Conservation (phyloP, 495 filamentous ascomycete genomes). For the Podospora australis region DNA sequence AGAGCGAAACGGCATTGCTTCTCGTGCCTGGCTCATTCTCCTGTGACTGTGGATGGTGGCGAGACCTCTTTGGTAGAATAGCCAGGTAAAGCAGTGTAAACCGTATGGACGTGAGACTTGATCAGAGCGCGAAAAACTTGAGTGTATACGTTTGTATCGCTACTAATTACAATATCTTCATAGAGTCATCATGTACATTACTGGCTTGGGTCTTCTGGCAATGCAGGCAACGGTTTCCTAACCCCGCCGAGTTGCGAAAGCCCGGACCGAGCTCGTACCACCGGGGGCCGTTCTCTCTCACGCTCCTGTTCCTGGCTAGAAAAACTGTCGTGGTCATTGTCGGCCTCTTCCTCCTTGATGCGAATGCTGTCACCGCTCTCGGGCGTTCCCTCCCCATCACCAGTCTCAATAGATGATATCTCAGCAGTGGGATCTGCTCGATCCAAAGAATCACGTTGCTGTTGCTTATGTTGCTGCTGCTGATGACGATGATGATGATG, state of each 20-base stretch:
- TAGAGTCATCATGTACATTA: background rate
- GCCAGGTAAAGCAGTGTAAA: no score
- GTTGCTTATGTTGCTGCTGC: background rate
- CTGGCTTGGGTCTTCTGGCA: constrained; percentile 39
- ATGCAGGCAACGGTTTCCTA: constrained; percentile 44
- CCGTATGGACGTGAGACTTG: no score
- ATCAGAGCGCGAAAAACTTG: no score
- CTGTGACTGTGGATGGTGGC: background rate
- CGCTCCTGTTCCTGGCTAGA: background rate
- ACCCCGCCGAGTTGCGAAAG: constrained; percentile 17
- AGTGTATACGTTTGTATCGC: no score
- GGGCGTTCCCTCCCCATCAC: background rate
- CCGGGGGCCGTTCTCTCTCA: constrained; percentile 2
- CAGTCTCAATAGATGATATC: background rate
- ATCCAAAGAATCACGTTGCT: background rate
- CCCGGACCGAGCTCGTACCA: constrained; percentile 1
- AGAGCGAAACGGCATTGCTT: no score
- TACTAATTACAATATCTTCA: background rate
- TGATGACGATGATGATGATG: background rate
- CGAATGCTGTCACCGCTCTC: background rate
- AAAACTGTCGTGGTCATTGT: background rate
- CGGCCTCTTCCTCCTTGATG: background rate
- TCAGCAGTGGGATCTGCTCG: no score
- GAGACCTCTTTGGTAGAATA: no score
- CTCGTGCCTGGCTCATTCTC: background rate